Conservation (phyloP, 2,329 filamentous ascomycete genomes). For the Fusarium sulawesiense region DNA sequence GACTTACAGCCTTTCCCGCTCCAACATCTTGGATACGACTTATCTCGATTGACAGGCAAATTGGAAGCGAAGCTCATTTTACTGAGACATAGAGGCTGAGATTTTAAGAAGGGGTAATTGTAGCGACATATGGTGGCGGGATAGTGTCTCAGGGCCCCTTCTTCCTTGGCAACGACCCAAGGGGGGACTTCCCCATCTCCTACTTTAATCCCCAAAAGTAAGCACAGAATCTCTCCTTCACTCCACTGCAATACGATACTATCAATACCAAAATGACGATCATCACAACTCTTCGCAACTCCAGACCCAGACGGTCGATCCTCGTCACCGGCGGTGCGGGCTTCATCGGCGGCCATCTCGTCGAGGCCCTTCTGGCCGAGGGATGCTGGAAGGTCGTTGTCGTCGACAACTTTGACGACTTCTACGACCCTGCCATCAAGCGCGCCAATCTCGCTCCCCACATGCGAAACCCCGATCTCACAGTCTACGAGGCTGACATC, state of each 20-base stretch:
- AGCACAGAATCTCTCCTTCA: neutral
- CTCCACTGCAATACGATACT: neutral
- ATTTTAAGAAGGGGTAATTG: neutral
- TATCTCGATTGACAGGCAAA: neutral
- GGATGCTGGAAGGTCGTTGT: slow-evolving; percentile 19
- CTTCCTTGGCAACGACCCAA: neutral
- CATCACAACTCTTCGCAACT: slow-evolving; percentile 7
- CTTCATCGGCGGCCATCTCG: slow-evolving; percentile 22
- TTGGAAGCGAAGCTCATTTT: neutral
- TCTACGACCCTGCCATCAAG: slow-evolving; percentile 17
- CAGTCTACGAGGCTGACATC: slow-evolving; percentile 17
- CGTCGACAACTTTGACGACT: slow-evolving; percentile 16
- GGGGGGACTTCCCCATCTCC: neutral
- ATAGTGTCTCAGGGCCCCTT: neutral
- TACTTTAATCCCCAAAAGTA: neutral
- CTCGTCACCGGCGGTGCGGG: slow-evolving; percentile 17
- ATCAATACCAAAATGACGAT: slow-evolving; percentile 15
- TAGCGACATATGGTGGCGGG: neutral
- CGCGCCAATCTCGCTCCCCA: slow-evolving; percentile 18
- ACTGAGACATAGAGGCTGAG: neutral
- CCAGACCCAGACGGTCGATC: neutral
- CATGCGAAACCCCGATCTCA: neutral
- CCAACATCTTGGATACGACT: neutral
- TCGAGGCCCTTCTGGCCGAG: slow-evolving; percentile 12
- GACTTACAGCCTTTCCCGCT: neutral